Evolutionary conservation across 768 basidiomycete species (phyloP), one percentile per base, ranked within the genome.

Genomic region (Amanita molliuscula): DNA sequence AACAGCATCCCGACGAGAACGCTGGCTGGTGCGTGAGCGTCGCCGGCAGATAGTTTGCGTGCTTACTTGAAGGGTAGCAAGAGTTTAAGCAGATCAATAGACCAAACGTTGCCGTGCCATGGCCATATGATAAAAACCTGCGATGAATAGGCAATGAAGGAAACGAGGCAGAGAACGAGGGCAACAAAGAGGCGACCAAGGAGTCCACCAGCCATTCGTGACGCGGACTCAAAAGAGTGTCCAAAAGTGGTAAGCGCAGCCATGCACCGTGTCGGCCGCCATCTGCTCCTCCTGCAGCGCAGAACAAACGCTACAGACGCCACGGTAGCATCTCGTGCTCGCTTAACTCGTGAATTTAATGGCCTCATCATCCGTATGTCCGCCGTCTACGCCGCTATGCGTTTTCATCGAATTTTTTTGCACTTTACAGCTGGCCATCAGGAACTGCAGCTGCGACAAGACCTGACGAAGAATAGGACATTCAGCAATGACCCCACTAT

Each of bases 101-200:
- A 82, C 54, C 88, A 54, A 44, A 67, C 82, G 33, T 75, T 65
- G 35, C 91, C 89, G 59, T 94, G 95, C 90, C 90, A 96, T 18
- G 91, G 92, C 90, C 76, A 77, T 62, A 96, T 81, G 53, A 97
- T 73, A 67, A 88, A 93, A 57, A 91, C 76, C 64, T 98, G 95
- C 2, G 85, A 81, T 5, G 88, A 84, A 63, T 90, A 89, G 2
- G 88, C 79, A 55, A 97, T 92, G 65, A 97, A 98, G 46, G 72
- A 77, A 38, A 91, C 90, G 31, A 91, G 75, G 57, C 71, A 71
- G 46, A 85, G 73, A 52, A 87, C 85, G 56, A 80, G 72, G 57
- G 74, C 71, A 62, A 91, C 82, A 57, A 82, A 68, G 51, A 91
- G 66, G 44, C 75, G 68, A 25, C 82, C 82, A 51, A 82, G 62